Conservation (phyloP, 2,329 filamentous ascomycete species). For the Helicocarpus griseus region DNA sequence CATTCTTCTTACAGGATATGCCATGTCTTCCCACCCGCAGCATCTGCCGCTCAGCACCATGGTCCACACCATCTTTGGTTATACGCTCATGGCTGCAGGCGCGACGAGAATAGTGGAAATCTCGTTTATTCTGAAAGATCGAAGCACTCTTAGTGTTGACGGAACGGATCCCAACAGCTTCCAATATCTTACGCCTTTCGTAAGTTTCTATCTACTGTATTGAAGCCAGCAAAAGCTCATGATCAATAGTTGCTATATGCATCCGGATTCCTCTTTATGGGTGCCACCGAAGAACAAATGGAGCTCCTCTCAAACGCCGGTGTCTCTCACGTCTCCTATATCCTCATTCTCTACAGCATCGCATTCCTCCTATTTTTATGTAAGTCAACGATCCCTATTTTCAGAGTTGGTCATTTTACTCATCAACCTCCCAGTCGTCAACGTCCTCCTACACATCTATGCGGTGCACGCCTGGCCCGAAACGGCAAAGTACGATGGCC, state of each 20-base stretch:
- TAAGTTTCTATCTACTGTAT: constrained; percentile 39
- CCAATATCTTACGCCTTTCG: constrained; percentile 60
- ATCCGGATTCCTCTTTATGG: constrained; percentile 94
- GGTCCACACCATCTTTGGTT: constrained; percentile 84
- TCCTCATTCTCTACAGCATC: constrained; percentile 82
- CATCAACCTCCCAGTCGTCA: constrained; percentile 47
- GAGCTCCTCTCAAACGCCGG: constrained; percentile 59
- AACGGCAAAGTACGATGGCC: constrained; percentile 16
- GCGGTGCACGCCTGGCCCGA: constrained; percentile 50
- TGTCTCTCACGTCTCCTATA: constrained; percentile 83
- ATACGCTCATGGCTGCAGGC: constrained; percentile 87
- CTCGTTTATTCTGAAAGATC: constrained; percentile 73
- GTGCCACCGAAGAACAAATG: constrained; percentile 96
- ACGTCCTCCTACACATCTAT: constrained; percentile 78
- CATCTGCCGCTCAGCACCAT: constrained; percentile 72
- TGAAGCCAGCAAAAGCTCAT: constrained; percentile 3
- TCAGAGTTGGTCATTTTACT: constrained; percentile 2
- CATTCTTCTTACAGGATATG: constrained; percentile 86
- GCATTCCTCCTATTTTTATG: constrained; percentile 85
- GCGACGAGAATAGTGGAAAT: constrained; percentile 81
- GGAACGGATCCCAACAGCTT: constrained; percentile 62
- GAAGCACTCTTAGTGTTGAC: constrained; percentile 53
- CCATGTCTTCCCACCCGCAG: constrained; percentile 88
- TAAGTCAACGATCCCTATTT: constrained; percentile 30
- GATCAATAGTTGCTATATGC: constrained; percentile 66